A percentile compares a stretch with the other conserved stretches of the same genome.
phyloP scores from a whole-genome alignment of 352 stramenopile genomes.

The Phytophthora nicotianae region DNA sequence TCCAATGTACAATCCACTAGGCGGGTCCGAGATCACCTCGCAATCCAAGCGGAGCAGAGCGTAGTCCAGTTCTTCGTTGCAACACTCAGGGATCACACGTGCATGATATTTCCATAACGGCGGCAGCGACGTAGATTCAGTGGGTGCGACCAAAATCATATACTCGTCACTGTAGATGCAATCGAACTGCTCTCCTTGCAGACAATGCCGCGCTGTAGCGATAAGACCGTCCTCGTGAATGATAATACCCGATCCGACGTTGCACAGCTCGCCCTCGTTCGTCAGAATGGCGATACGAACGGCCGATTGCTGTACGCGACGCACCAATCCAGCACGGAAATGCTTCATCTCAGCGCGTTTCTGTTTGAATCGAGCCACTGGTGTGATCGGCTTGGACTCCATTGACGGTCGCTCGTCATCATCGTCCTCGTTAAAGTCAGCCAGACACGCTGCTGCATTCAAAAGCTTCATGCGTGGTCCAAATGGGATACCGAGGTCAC shows the following conservation, averaged over 20 bases:
- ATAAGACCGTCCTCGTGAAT: slow-evolving; percentile 83
- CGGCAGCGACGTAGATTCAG: slow-evolving; percentile 77
- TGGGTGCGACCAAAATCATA: slow-evolving; percentile 86
- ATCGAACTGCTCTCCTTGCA: slow-evolving; percentile 87
- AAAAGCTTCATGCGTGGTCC: slow-evolving; percentile 86
- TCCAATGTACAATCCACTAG: slow-evolving; percentile 88
- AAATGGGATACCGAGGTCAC: slow-evolving; percentile 84
- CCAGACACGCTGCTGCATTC: slow-evolving; percentile 81
- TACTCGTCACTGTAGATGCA: slow-evolving; percentile 89
- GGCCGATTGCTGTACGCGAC: slow-evolving; percentile 84
- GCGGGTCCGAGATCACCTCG: slow-evolving; percentile 85
- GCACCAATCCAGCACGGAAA: slow-evolving; percentile 83
- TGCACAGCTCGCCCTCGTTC: slow-evolving; percentile 84
- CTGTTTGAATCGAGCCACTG: slow-evolving; percentile 80
- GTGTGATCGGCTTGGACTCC: slow-evolving; percentile 67
- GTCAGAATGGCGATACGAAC: slow-evolving; percentile 87
- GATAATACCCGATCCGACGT: slow-evolving; percentile 88
- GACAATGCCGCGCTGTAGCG: slow-evolving; percentile 77
- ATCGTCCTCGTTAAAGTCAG: slow-evolving; percentile 85
- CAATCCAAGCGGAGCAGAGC: slow-evolving; percentile 83
- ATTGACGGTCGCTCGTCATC: slow-evolving; percentile 73
- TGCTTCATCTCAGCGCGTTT: slow-evolving; percentile 87
- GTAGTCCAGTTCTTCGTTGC: slow-evolving; percentile 85
- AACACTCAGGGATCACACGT: slow-evolving; percentile 80
- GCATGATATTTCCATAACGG: slow-evolving; percentile 89